These are phyloP conservation scores for Fraxinus velutina DNA, from an alignment of 305 asterid species.

Conservation along the genomic window DNA sequence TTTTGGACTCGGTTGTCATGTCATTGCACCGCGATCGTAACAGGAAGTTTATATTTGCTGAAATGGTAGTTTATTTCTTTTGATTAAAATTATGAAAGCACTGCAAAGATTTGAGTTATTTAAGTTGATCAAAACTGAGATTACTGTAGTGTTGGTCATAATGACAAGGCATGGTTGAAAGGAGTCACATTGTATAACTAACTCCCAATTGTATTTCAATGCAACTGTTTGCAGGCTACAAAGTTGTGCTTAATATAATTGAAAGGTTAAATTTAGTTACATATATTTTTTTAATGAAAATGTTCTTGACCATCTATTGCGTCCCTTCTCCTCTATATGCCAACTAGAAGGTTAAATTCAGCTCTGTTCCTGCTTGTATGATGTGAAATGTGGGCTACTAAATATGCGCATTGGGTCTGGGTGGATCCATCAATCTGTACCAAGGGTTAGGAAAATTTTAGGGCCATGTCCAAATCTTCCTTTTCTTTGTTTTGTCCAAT, in stretches of 20 bases:
- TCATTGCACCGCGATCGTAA: constrained; percentile 56
- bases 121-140: background rate
- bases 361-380: background rate
- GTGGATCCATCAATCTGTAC: background rate
- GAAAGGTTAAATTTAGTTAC: background rate
- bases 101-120: background rate
- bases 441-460: background rate
- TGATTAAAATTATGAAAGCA: background rate
- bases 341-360: background rate
- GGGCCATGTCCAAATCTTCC: background rate
- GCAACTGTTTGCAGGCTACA: background rate
- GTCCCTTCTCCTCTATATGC: background rate
- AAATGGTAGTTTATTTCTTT: background rate
- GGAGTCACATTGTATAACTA: background rate
- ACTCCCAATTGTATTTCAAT: background rate
- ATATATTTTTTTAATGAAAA: background rate
- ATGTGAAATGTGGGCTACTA: background rate
- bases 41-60: constrained; percentile 71
- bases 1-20: constrained; percentile 63
- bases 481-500: background rate
- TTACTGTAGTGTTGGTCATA: background rate
- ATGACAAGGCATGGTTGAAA: background rate
- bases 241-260: background rate
- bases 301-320: background rate
- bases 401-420: background rate